Conservation (phyloP, 2,329 filamentous ascomycete genomes). For the Paecilomyces formosus region DNA sequence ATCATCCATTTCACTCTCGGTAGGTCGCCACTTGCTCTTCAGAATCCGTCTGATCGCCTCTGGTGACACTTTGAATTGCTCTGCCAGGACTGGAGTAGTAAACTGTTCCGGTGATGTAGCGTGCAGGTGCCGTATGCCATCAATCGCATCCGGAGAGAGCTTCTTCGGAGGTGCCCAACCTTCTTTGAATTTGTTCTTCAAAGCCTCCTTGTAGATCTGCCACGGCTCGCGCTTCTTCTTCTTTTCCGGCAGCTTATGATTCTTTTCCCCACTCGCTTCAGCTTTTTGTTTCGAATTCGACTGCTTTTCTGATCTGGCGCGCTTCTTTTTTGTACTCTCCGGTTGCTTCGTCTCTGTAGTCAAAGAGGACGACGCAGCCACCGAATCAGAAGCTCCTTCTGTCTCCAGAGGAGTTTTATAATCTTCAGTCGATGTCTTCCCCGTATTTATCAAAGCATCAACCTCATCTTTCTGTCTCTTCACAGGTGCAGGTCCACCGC, state of each 20-base stretch:
- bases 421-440: background rate
- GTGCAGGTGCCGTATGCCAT: constrained; percentile 81
- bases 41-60: constrained; percentile 85
- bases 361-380: background rate
- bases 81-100: constrained; percentile 63
- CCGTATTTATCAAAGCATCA: background rate
- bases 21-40: constrained; percentile 45
- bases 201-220: constrained; percentile 66
- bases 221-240: constrained; percentile 48
- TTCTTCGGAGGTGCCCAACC: constrained; percentile 78
- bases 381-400: background rate
- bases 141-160: constrained; percentile 82
- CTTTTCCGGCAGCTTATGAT: constrained; percentile 3
- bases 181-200: constrained; percentile 69
- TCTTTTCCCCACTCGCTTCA: background rate
- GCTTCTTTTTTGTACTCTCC: background rate
- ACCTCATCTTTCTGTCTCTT: background rate
- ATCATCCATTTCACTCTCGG: constrained; percentile 28
- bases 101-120: constrained; percentile 68
- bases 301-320: background rate
- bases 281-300: background rate
- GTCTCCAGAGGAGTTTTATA: background rate
- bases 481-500: background rate
- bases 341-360: background rate
- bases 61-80: constrained; percentile 76